Evolutionary conservation across 2,329 filamentous ascomycete genomes (phyloP).

Genomic region (Trichoderma koningii): DNA sequence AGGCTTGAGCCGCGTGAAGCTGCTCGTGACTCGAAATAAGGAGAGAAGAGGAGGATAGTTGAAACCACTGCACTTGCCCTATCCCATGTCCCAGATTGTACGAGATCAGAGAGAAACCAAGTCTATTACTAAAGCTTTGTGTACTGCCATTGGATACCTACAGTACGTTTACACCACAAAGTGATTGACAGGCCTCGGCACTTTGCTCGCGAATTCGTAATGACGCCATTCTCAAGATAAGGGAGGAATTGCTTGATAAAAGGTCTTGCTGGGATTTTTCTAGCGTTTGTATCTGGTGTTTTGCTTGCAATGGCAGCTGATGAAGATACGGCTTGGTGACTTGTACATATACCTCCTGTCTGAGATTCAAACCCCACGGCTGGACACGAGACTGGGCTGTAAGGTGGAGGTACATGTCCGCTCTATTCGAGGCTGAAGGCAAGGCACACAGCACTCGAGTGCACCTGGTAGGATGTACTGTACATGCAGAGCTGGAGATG

Average conservation of each 20-base stretch:
- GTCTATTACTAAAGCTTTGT: not conserved
- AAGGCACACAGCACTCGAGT: slow-evolving; percentile 3
- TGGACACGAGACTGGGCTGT: no score
- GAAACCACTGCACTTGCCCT: not conserved
- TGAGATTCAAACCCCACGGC: not conserved
- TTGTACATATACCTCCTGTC: no score
- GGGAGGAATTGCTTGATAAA: no score
- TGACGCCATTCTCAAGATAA: no score
- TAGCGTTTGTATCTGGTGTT: no score
- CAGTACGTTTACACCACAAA: no score
- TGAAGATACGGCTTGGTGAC: no score
- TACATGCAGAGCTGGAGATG: not conserved
- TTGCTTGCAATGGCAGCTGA: no score
- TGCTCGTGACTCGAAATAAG: not conserved
- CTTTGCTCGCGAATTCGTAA: no score
- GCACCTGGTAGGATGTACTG: slow-evolving; percentile 1
- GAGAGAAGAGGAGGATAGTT: not conserved
- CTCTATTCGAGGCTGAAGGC: slow-evolving; percentile 15
- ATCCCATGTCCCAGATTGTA: not conserved
- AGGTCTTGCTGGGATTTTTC: no score
- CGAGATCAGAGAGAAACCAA: no score
- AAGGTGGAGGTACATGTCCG: not conserved
- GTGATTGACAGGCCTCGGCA: no score
- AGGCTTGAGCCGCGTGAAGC: not conserved
- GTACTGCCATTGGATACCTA: not conserved